Base-by-base conservation (phyloP, 2,329 filamentous ascomycete genomes). In the Monilinia laxa region DNA sequence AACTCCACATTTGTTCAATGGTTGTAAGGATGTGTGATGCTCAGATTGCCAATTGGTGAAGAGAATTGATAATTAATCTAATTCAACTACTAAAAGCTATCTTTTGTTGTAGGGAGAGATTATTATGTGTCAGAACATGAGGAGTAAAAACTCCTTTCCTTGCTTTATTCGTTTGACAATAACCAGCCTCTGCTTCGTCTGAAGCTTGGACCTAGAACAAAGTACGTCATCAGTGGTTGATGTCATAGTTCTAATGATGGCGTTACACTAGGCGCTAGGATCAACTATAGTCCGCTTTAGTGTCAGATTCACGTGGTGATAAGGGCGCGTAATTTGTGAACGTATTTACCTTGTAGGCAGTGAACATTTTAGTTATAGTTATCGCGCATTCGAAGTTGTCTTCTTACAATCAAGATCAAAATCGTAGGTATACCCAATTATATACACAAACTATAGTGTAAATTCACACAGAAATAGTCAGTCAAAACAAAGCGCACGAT, bases 221-320 rank as follows among this genome's bases (percentile, higher is more conserved):
- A 16, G 12, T 60, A 60, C 57, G 57, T 60, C 57, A 60, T 60
- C 12, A n/a, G 35, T n/a, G 42, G 28, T 49, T 60, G 42, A 49
- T 49, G 42, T 49, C 42, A 49, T 59, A 42, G 18, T 23, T 10
- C 31, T 49, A 40, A 14, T 40, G 56, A 58, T 28, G 2, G 23
- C 25, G 4, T 35, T 35, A 35, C 31, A 35, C 1, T 31, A 4
- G 16, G 23, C 23, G 25, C 56, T 59, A 59, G 56, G 56, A 47
- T 31, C n/a, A 59, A 47, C 42, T 49, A 35, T 47, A 59, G 2
- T 18, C 57, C 42, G 57, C 1, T 28, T 4, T 7, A 6, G 31
- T 35, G 3, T 1, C 0, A 1, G 0, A 16, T 2, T 49, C 57
- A 60, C 57, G 45, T 60, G 57, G 28, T 23, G 57, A 60, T 60